Evolutionary conservation across 2,329 filamentous ascomycete species (phyloP), one percentile per base, ranked within the genome.

Genomic region (Thermoascus crustaceus): DNA sequence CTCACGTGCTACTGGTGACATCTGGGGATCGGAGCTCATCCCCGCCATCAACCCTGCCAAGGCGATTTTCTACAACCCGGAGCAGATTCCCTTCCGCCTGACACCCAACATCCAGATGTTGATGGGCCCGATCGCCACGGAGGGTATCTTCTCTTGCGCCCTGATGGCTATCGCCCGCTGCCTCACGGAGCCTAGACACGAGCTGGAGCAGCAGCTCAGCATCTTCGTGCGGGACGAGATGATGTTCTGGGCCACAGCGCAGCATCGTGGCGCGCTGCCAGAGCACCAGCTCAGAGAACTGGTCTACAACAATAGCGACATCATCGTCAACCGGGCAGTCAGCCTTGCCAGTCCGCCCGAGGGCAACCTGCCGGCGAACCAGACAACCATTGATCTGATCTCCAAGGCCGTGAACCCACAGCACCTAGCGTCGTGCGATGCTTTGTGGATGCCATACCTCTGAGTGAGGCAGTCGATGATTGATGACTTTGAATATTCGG

Each of bases 151-250:
- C 61, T 83, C 84, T n/a, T 85, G 84, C 50, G 82, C 86, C 1
- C 75, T 99, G 50, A 95, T 98, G 88, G 87, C 88, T 1, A 94
- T 98, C 53, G 89, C 89, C 5, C 79, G 91, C 30, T 94, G 86
- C 63, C 73, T 98, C 42, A 93, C 88, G 8, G 88, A 96, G 54
- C 85, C 88, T 17, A 60, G 62, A 10, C 60, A 66, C 52, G 88
- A 96, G 61, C 75, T 98, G n/a, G 91, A 94, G 57, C 88, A 95
- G 61, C 86, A 93, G 41, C 75, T 99, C 32, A 85, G 82, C 38
- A 76, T 99, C 40, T 96, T 96, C 60, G 91, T 99, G 43, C 79
- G 91, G 5, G 91, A 99, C 53, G 91, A 99, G 64, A 93, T 98
- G 75, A 88, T 89, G 46, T 93, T 88, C 66, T 98, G 91, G 91